phyloP scores from a whole-genome alignment of 1,284 basidiomycete species.

The Ceratobasidium sp. region DNA sequence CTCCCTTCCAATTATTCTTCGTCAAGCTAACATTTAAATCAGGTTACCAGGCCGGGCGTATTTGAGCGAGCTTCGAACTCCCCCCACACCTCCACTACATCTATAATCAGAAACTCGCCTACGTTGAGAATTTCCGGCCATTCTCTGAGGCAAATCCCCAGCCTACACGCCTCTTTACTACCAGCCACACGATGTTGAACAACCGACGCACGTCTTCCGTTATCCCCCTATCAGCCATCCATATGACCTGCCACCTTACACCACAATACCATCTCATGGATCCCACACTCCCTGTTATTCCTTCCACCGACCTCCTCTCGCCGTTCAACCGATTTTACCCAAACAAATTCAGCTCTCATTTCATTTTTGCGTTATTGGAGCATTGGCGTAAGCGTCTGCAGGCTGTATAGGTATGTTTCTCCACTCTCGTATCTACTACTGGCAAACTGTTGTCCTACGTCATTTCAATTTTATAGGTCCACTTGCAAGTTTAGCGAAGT shows the following conservation, averaged over 20 bases:
- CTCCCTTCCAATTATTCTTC: neutral
- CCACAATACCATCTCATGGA: neutral
- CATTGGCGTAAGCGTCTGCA: neutral
- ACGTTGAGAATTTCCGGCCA: neutral
- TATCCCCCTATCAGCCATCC: neutral
- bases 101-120: neutral
- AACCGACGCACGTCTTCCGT: neutral
- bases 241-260: conserved; percentile 11
- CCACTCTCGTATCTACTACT: too few species aligned
- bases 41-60: neutral
- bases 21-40: neutral
- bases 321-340: neutral
- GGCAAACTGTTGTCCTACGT: too few species aligned
- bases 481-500: too few species aligned
- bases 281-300: neutral
- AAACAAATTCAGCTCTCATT: conserved; percentile 8
- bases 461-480: too few species aligned
- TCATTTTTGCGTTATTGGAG: conserved; percentile 1
- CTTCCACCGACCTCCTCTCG: neutral
- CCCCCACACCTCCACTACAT: neutral
- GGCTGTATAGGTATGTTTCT: too few species aligned
- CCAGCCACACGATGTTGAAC: neutral
- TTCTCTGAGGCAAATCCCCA: neutral
- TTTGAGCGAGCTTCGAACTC: neutral
- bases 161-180: neutral